phyloP scores from a whole-genome alignment of 371 early-diverging fungal genomes.

The Dichotomocladium elegans region DNA sequence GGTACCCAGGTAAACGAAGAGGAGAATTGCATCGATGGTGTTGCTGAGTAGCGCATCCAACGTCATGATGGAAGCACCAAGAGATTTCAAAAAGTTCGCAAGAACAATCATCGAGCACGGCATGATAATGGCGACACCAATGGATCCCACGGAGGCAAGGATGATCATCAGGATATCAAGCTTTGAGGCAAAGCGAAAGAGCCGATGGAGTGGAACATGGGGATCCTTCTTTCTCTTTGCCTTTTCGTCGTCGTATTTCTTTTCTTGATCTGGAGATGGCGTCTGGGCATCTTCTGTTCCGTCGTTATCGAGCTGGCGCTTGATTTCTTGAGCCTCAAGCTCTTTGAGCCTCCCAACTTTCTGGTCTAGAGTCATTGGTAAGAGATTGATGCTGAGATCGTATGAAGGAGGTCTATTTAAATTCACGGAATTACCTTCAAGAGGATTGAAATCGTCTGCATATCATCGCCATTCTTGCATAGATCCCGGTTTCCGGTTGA shows the following conservation, averaged over 20 bases:
- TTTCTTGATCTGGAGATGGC: slow-evolving; percentile 7
- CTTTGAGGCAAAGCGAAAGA: slow-evolving; percentile 67
- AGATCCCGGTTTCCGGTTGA: too few relatives aligned
- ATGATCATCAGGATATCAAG: slow-evolving; percentile 55
- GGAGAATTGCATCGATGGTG: slow-evolving; percentile 14
- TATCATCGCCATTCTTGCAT: too few relatives aligned
- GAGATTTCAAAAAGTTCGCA: slow-evolving; percentile 13
- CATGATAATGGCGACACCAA: slow-evolving; percentile 21
- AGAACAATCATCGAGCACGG: slow-evolving; percentile 17
- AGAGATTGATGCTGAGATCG: too few relatives aligned
- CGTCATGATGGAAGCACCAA: slow-evolving; percentile 24
- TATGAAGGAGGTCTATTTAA: too few relatives aligned
- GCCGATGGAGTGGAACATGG: slow-evolving; percentile 44
- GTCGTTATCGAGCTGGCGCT: too few relatives aligned
- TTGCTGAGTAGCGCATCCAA: slow-evolving; percentile 11
- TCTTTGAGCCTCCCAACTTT: too few relatives aligned
- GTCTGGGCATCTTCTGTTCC: background rate
- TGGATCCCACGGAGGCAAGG: slow-evolving; percentile 15
- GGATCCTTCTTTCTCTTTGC: slow-evolving; percentile 28
- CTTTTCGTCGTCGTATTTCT: slow-evolving; percentile 26
- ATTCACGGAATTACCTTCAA: too few relatives aligned
- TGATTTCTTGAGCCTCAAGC: too few relatives aligned
- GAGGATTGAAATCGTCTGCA: too few relatives aligned
- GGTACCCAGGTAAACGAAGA: slow-evolving; percentile 29
- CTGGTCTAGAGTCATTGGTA: too few relatives aligned